Evolutionary conservation across 768 basidiomycete genomes (phyloP).

Genomic region (Leucocoprinus leucothites): DNA sequence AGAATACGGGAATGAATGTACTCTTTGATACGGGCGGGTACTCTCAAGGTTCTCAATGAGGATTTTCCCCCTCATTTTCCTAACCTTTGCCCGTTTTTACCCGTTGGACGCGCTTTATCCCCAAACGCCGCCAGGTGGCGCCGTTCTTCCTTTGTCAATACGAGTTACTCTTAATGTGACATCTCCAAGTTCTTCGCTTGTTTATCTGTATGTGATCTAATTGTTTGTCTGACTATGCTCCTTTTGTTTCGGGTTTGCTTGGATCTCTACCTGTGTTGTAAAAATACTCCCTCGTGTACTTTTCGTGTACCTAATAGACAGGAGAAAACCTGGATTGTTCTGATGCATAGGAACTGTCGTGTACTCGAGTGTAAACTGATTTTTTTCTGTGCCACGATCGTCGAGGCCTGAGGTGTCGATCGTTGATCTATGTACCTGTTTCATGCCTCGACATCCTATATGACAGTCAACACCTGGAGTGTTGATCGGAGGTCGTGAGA

Average conservation of each 20-base stretch:
- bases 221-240: neutral
- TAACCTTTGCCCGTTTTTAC: neutral
- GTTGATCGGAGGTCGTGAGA: neutral
- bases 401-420: too few relatives aligned
- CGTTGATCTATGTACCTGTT: too few relatives aligned
- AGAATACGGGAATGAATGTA: slow-evolving; percentile 32
- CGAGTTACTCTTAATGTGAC: neutral
- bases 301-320: slow-evolving; percentile 3
- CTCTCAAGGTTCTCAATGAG: neutral
- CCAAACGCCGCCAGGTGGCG: too few relatives aligned
- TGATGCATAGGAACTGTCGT: neutral
- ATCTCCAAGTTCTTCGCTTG: neutral
- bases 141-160: too few relatives aligned
- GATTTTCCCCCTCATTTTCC: neutral
- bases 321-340: neutral
- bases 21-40: neutral
- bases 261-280: neutral
- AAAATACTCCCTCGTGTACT: neutral
- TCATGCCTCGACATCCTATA: too few relatives aligned
- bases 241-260: neutral
- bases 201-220: neutral
- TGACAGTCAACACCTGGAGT: too few relatives aligned
- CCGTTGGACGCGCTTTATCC: too few relatives aligned
- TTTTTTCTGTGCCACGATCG: too few relatives aligned
- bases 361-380: too few relatives aligned